Evolutionary conservation across 345 rosid species (phyloP).

Genomic region (Gynandropsis gynandra): DNA sequence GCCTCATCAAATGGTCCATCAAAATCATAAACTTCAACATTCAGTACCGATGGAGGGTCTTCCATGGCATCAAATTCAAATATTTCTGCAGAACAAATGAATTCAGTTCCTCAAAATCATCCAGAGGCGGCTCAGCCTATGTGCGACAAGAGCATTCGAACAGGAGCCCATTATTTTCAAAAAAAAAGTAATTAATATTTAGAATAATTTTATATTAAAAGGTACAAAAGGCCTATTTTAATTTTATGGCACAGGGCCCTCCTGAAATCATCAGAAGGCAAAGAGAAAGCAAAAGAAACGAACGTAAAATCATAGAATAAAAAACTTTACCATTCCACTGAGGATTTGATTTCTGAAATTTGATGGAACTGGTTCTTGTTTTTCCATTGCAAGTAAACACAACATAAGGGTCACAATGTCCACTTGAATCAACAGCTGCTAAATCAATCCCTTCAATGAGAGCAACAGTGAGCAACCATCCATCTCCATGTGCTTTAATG

Average conservation of each 20-base stretch:
- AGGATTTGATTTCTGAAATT: slow-evolving; percentile 84
- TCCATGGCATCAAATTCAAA: slow-evolving; percentile 97
- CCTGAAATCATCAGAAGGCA: not conserved
- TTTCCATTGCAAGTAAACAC: slow-evolving; percentile 89
- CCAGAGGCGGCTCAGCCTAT: too few species aligned
- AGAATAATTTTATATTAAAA: too few species aligned
- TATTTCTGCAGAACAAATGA: slow-evolving; percentile 67
- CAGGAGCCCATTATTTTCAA: too few species aligned
- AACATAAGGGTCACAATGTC: slow-evolving; percentile 88
- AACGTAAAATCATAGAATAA: not conserved
- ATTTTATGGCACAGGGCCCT: too few species aligned
- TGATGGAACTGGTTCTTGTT: slow-evolving; percentile 85
- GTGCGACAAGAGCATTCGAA: too few species aligned
- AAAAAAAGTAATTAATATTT: not conserved
- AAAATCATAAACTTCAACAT: slow-evolving; percentile 84
- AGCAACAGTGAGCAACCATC: slow-evolving; percentile 94
- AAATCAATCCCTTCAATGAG: slow-evolving; percentile 75
- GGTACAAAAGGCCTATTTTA: too few species aligned
- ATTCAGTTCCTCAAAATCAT: slow-evolving; percentile 20
- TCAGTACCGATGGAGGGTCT: slow-evolving; percentile 92
- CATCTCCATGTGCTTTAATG: slow-evolving; percentile 91
- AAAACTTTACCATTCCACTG: slow-evolving; percentile 76
- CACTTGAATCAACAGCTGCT: slow-evolving; percentile 87
- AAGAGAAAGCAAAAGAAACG: not conserved
- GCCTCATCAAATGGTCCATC: slow-evolving; percentile 94